Evolutionary conservation across 1,284 basidiomycete genomes (phyloP), one percentile per base, ranked within the genome.

Genomic region (Malassezia globosa): DNA sequence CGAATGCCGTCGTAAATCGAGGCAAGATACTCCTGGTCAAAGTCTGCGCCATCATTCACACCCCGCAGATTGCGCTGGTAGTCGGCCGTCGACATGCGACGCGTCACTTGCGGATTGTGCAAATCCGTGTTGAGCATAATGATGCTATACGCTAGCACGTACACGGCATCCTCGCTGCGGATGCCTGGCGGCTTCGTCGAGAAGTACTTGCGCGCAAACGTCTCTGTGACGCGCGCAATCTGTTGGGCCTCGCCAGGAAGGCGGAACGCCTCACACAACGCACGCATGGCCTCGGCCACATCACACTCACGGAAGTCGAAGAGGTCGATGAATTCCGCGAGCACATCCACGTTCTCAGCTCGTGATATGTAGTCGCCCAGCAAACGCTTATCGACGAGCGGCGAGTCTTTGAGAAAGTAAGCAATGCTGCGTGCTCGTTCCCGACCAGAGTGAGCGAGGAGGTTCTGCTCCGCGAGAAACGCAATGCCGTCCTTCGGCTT

Each of bases 51-150:
- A 48, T 84, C 84, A 66, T 99, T 97, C 37, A 94, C 87, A 5
- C 94, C 92, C 55, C 87, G 80, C 45, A 99, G 75, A 72, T 99
- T 99, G 59, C 81, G 81, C 67, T 80, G 81, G 73, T 96, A 99
- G 63, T 96, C 94, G 42, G 94, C 88, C 53, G 94, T 79, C 0
- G 86, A 80, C 94, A 97, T 99, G 6, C 87, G 81, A 81, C 92
- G 92, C 83, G 92, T 85, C 57, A 92, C 80, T 77, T 95, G 89
- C n/a, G 92, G 89, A 71, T 87, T 96, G 72, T 96, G 92, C 51
- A 82, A 80, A 75, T 99, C 94, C 2, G 94, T 97, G 73, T 99
- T 99, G 50, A 99, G 80, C 88, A 99, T 82, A 73, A 99, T 96
- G 57, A 99, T 83, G 0, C 92, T 95, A 73, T 84, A 99, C 0